Conservation (phyloP, 768 basidiomycete genomes). For the Lactarius hatsudake region DNA sequence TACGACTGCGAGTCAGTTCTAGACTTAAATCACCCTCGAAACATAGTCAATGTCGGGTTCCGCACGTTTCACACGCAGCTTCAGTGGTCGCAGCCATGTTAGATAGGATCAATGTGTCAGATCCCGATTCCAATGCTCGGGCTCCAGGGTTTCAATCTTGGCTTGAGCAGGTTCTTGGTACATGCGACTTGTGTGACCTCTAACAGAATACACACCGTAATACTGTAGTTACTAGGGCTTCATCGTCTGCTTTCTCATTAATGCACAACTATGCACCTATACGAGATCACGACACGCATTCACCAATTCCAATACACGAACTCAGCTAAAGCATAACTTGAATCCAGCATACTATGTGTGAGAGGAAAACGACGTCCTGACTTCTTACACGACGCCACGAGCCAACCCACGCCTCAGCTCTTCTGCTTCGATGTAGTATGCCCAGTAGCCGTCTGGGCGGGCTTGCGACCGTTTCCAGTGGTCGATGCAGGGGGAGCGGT, state of each 20-base stretch:
- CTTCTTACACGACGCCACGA: not conserved
- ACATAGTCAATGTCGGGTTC: not conserved
- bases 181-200: not conserved
- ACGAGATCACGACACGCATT: not conserved
- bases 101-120: not conserved
- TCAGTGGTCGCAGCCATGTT: not conserved
- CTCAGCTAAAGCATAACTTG: not conserved
- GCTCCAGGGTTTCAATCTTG: not conserved
- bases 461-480: not conserved
- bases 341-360: not conserved
- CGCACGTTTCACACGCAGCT: not conserved
- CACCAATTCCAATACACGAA: not conserved
- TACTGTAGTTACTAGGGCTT: too few species aligned
- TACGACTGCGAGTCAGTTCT: not conserved
- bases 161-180: not conserved
- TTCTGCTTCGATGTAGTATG: not conserved
- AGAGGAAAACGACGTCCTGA: not conserved
- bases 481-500: not conserved
- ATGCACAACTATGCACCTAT: not conserved
- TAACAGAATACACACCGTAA: too few species aligned
- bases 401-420: not conserved
- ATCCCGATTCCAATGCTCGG: not conserved
- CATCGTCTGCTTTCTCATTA: too few species aligned
- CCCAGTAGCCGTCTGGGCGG: not conserved
- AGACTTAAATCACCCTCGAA: not conserved